phyloP scores from a whole-genome alignment of 2,329 filamentous ascomycete genomes.

The Colletotrichum sublineola region DNA sequence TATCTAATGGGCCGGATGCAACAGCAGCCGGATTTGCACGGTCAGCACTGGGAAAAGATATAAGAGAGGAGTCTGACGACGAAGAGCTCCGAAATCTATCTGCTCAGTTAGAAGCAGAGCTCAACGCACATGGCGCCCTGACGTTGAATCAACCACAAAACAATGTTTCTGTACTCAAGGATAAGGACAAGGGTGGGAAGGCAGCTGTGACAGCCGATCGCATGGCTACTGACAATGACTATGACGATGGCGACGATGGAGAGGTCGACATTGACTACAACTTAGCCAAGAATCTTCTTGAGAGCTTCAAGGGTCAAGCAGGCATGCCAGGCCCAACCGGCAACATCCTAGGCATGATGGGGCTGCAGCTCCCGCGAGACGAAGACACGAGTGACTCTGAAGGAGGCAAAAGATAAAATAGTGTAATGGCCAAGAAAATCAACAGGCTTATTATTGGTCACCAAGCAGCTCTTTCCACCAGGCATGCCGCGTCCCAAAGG shows the following conservation, averaged over 20 bases:
- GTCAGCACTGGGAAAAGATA: conserved; percentile 46
- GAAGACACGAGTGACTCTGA: conserved; percentile 68
- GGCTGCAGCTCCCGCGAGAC: conserved; percentile 83
- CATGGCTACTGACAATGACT: conserved; percentile 54
- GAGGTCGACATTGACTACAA: conserved; percentile 87
- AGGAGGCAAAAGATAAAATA: conserved; percentile 16
- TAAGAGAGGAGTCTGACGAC: conserved; percentile 59
- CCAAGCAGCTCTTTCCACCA: not conserved
- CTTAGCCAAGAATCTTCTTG: conserved; percentile 88
- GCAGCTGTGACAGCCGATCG: conserved; percentile 22
- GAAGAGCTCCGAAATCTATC: conserved; percentile 75
- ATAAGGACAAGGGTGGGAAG: conserved; percentile 32
- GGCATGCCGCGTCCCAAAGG: not conserved
- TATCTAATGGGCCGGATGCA: conserved; percentile 23
- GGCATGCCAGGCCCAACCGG: conserved; percentile 88
- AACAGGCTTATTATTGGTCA: not conserved
- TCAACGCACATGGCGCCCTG: conserved; percentile 77
- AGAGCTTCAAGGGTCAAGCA: conserved; percentile 91
- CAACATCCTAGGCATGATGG: conserved; percentile 90
- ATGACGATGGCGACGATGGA: conserved; percentile 65
- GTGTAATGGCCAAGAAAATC: not conserved
- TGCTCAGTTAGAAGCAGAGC: conserved; percentile 78
- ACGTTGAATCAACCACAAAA: conserved; percentile 60
- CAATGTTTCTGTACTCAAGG: conserved; percentile 49
- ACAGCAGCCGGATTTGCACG: conserved; percentile 13